phyloP scores from a whole-genome alignment of 2,329 filamentous ascomycete genomes.

The Aspergillus ochraceus region DNA sequence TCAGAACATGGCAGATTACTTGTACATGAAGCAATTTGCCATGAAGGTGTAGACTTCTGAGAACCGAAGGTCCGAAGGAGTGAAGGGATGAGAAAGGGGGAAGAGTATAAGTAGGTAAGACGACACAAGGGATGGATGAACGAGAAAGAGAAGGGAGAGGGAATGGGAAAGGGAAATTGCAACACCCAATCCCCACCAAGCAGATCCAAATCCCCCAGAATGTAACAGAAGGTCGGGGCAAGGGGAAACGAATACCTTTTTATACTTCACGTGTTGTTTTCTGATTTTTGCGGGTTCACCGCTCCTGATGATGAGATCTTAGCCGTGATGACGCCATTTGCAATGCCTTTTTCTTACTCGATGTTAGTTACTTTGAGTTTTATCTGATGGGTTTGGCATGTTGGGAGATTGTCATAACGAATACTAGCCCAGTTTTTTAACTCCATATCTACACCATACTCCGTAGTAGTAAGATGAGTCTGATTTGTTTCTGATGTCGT shows the following conservation, averaged over 20 bases:
- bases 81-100: slow-evolving; percentile 1
- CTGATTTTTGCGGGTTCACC: not conserved
- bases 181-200: not conserved
- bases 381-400: not conserved
- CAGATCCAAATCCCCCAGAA: not conserved
- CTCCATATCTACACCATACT: not conserved
- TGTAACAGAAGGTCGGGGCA: no score
- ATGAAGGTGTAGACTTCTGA: slow-evolving; percentile 47
- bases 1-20: slow-evolving; percentile 60
- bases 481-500: not conserved
- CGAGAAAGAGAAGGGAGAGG: not conserved
- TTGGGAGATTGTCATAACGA: slow-evolving; percentile 1
- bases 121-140: not conserved
- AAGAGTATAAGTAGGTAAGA: not conserved
- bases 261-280: not conserved
- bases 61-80: no score
- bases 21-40: slow-evolving; percentile 66
- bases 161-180: slow-evolving; percentile 1
- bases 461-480: not conserved
- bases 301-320: slow-evolving; percentile 12
- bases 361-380: not conserved
- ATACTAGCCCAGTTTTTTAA: not conserved
- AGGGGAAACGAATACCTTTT: not conserved
- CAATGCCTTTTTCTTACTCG: not conserved
- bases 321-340: slow-evolving; percentile 19